Conservation (phyloP, 768 basidiomycete genomes). For the Boletellus ananas region DNA sequence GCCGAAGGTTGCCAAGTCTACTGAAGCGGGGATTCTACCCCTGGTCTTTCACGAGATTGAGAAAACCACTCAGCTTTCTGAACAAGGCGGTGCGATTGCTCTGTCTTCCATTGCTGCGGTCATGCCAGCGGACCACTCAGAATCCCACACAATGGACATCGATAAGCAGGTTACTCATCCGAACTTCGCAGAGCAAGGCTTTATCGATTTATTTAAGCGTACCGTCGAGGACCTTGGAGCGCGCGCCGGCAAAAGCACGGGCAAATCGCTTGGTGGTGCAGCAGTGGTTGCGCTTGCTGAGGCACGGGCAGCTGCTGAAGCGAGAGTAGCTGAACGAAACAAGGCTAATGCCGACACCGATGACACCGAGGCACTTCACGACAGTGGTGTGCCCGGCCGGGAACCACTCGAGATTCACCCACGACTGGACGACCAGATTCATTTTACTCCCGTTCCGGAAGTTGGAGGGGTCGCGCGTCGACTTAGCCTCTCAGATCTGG, state of each 20-base stretch:
- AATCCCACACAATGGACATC: constrained; percentile 26
- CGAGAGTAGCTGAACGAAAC: constrained; percentile 62
- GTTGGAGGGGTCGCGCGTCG: constrained; percentile 30
- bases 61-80: constrained; percentile 3
- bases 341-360: constrained; percentile 37
- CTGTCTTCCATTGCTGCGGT: neutral
- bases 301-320: constrained; percentile 63
- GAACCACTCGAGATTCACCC: neutral
- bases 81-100: constrained; percentile 1
- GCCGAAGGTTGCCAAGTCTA: constrained; percentile 48
- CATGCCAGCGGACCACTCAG: constrained; percentile 5
- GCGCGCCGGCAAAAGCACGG: constrained; percentile 51
- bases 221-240: constrained; percentile 66
- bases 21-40: constrained; percentile 33
- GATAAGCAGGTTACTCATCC: constrained; percentile 9
- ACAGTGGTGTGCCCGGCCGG: constrained; percentile 6
- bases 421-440: constrained; percentile 1
- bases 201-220: constrained; percentile 65
- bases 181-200: constrained; percentile 36
- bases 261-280: constrained; percentile 59
- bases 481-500: constrained; percentile 62
- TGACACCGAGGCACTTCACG: constrained; percentile 26
- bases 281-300: constrained; percentile 58
- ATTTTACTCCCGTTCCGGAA: neutral
- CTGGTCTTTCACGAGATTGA: constrained; percentile 13